These are phyloP conservation scores for Chytriomyces sp. DNA, from an alignment of 192 early-diverging fungal species.

Conservation along the genomic window DNA sequence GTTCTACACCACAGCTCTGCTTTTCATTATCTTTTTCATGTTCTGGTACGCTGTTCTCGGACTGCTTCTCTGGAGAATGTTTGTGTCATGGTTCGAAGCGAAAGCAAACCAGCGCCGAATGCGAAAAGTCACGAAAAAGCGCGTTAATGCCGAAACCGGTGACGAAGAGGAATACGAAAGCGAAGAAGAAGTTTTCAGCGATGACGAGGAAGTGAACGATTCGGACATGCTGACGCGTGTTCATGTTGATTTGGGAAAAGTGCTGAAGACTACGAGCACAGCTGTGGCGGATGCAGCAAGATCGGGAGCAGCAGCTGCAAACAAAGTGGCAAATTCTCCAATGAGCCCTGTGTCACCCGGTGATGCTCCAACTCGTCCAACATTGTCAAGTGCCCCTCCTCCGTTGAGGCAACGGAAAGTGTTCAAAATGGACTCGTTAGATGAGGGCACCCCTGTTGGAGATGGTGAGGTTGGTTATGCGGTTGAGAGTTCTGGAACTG, in stretches of 20 bases:
- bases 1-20: slow-evolving; percentile 60
- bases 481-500: neutral
- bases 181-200: slow-evolving; percentile 27
- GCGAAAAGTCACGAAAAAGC: slow-evolving; percentile 2
- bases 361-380: neutral
- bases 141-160: slow-evolving; percentile 7
- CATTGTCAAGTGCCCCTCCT: neutral
- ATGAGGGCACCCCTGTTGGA: slow-evolving; percentile 5
- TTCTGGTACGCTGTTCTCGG: slow-evolving; percentile 55
- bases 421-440: slow-evolving; percentile 20
- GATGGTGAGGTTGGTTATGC: neutral
- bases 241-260: slow-evolving; percentile 23
- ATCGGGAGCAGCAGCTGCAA: neutral
- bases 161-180: slow-evolving; percentile 19
- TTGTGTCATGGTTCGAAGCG: slow-evolving; percentile 35
- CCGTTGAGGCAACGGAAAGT: slow-evolving; percentile 3
- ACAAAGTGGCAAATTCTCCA: neutral
- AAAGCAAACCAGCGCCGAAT: slow-evolving; percentile 10
- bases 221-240: slow-evolving; percentile 13
- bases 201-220: slow-evolving; percentile 16
- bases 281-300: neutral
- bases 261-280: slow-evolving; percentile 24
- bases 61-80: slow-evolving; percentile 44
- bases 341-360: neutral
- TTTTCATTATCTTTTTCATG: slow-evolving; percentile 62